Conservation (phyloP, 176 grass and related monocot genomes). For the Metroxylon sagu region DNA sequence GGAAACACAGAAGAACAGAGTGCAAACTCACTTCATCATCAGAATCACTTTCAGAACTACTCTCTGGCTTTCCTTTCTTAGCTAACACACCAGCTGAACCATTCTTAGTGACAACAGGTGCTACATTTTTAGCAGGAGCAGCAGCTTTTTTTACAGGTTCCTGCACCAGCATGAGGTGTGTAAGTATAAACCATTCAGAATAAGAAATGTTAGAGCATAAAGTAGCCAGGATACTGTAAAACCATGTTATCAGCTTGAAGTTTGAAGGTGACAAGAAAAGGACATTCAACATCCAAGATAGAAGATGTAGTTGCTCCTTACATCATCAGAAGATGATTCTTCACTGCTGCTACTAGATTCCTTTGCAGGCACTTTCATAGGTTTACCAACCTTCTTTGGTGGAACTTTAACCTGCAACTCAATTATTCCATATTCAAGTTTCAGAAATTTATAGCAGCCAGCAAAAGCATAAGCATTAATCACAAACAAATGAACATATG, state of each 20-base stretch:
- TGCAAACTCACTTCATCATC: conserved; percentile 22
- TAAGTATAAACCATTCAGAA: background rate
- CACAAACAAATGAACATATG: too few species aligned
- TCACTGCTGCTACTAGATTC: conserved; percentile 49
- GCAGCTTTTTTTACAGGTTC: conserved; percentile 50
- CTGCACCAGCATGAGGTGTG: conserved; percentile 18
- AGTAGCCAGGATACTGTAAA: background rate
- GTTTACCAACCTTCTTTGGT: conserved; percentile 39
- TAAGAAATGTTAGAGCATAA: background rate
- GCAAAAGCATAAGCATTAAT: too few species aligned
- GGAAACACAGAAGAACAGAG: too few species aligned
- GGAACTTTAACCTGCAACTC: conserved; percentile 43
- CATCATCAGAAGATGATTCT: conserved; percentile 64
- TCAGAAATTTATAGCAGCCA: too few species aligned
- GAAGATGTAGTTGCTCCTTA: conserved; percentile 4
- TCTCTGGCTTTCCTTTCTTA: conserved; percentile 41
- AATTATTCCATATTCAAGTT: background rate
- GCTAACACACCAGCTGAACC: background rate
- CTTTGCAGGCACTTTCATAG: conserved; percentile 26
- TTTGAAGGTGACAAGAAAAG: background rate
- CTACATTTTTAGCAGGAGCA: conserved; percentile 16
- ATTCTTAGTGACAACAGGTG: conserved; percentile 9
- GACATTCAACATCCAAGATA: background rate
- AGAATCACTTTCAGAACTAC: conserved; percentile 34
- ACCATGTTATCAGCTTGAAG: background rate